Evolutionary conservation across 306 rosid genomes (phyloP), one percentile per base, ranked within the genome.

Genomic region (Fragaria vesca): DNA sequence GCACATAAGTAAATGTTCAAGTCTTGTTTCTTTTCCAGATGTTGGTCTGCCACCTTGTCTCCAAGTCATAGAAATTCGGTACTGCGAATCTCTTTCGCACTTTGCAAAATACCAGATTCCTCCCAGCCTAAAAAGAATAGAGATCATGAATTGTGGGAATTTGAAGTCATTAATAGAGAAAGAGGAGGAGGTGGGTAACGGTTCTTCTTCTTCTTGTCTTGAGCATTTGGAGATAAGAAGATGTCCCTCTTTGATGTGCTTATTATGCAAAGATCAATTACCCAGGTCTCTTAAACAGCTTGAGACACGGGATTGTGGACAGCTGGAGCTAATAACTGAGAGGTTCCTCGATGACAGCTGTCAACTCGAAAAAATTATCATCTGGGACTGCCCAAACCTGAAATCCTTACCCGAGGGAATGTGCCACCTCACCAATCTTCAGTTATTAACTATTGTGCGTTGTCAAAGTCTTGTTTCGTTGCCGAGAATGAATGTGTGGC

Each of bases 231-330:
- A 61, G 11, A 42, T 76, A 28, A n/a, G n/a, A n/a, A n/a, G n/a
- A n/a, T n/a, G 80, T 71, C 84, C 73, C 61, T 76, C 81, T 40
- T 77, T 81, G 28, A 50, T 28, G 1, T 51, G 32, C 61, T 48
- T 81, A 30, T 75, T 75, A 57, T 0, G 18, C 48, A 69, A 30
- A 57, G 26, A 0, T 24, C 26, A 24, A 24, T 24, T 24, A 24
- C 26, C 26, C 26, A 24, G 26, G 79, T 28, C 68, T 5, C 76
- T 76, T 75, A 71, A 58, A 16, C 72, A 60, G 8, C 79, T 74
- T 28, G 12, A 15, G 71, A 74, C 75, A 67, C 36, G 32, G 21
- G 4, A 12, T 48, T 54, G 79, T 74, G 54, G 32, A 80, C 47
- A 54, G 69, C 60, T 70, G n/a, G 72, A 75, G 50, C 48, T 55